Percentiles rank a stretch among this genome's conserved stretches.
These are phyloP conservation scores for Endothia cerciana DNA, from an alignment of 2,329 filamentous ascomycete species.

Conservation along the genomic window DNA sequence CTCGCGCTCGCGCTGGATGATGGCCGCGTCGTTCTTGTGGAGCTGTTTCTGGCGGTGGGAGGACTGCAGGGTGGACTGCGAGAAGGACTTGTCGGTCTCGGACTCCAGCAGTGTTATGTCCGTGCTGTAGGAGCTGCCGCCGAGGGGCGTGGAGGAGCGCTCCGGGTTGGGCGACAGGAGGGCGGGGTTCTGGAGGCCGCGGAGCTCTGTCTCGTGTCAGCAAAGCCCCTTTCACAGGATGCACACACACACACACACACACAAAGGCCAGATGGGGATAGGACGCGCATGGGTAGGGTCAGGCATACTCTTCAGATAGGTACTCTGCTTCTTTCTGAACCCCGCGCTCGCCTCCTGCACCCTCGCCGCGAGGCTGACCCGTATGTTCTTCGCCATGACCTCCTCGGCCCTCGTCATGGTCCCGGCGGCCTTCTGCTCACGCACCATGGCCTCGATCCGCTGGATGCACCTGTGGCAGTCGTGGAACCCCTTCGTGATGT, in stretches of 20 bases:
- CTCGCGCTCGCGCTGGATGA: constrained; percentile 90
- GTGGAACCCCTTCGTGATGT: constrained; percentile 87
- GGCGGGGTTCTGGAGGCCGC: constrained; percentile 67
- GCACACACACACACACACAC: too few relatives aligned
- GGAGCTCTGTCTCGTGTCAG: constrained; percentile 62
- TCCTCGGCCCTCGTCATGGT: constrained; percentile 82
- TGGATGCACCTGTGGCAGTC: constrained; percentile 88
- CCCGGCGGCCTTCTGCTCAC: constrained; percentile 74
- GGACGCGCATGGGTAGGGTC: neutral
- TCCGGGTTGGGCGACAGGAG: constrained; percentile 52
- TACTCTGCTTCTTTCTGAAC: constrained; percentile 97
- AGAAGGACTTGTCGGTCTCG: constrained; percentile 89
- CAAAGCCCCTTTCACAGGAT: constrained; percentile 25
- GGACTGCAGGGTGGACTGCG: constrained; percentile 84
- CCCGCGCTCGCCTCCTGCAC: constrained; percentile 90
- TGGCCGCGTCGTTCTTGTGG: constrained; percentile 79
- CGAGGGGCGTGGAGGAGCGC: constrained; percentile 54
- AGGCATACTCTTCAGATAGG: constrained; percentile 83
- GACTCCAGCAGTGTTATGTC: constrained; percentile 92
- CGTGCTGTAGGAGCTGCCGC: constrained; percentile 59
- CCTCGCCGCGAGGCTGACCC: constrained; percentile 83
- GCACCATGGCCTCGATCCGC: constrained; percentile 83
- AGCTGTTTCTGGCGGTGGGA: constrained; percentile 70
- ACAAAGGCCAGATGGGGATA: too few relatives aligned
- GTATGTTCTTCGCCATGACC: constrained; percentile 94